phyloP scores from a whole-genome alignment of 768 basidiomycete species.

The Agaricus sinodeliciosus region DNA sequence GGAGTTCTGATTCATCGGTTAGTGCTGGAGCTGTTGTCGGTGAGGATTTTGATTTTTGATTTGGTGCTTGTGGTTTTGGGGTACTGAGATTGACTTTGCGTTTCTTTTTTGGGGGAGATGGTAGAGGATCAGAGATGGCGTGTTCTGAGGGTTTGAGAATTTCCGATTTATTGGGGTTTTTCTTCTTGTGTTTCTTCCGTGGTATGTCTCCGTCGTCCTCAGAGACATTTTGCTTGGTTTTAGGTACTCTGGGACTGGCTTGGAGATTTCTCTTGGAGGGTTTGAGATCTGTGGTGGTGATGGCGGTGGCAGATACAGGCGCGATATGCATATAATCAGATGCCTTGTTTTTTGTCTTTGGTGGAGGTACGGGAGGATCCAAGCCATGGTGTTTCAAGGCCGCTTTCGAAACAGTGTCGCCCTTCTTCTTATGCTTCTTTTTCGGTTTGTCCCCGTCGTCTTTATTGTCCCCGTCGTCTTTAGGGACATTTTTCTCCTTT shows the following conservation, averaged over 20 bases:
- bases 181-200: no score
- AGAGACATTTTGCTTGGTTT: no score
- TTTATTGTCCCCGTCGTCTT: conserved; percentile 8
- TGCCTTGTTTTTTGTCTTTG: not conserved
- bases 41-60: not conserved
- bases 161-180: no score
- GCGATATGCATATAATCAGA: no score
- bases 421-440: conserved; percentile 1
- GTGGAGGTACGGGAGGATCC: not conserved
- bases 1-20: conserved; percentile 1
- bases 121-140: not conserved
- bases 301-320: not conserved
- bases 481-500: conserved; percentile 9
- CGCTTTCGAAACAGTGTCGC: not conserved
- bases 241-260: no score
- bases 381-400: not conserved
- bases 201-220: no score
- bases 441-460: not conserved
- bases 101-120: not conserved
- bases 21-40: not conserved
- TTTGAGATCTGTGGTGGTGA: not conserved
- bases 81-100: not conserved
- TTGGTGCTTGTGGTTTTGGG: not conserved
- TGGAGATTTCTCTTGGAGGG: not conserved
- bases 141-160: no score